Evolutionary conservation across 306 rosid genomes (phyloP).

Genomic region (Corylus heterophylla): DNA sequence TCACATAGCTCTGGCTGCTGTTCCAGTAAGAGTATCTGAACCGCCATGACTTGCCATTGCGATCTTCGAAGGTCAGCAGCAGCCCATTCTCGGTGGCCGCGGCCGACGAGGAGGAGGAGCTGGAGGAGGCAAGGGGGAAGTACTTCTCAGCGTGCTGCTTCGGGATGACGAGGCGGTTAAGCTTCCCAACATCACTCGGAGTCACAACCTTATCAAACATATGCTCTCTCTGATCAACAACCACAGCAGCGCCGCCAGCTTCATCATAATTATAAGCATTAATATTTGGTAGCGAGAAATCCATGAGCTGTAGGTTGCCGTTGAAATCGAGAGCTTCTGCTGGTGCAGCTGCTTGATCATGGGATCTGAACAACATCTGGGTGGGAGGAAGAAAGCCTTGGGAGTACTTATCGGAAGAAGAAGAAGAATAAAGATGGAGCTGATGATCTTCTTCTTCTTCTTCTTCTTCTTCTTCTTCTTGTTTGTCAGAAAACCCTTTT

Average conservation of each 20-base stretch:
- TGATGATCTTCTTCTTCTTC: slow-evolving; percentile 27
- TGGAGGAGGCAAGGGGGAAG: slow-evolving; percentile 66
- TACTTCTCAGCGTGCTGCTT: slow-evolving; percentile 82
- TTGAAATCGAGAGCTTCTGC: slow-evolving; percentile 32
- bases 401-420: slow-evolving; percentile 29
- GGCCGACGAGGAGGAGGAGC: slow-evolving; percentile 24
- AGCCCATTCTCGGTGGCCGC: slow-evolving; percentile 74
- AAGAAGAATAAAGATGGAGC: slow-evolving; percentile 24
- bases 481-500: slow-evolving; percentile 42
- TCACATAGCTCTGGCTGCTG: slow-evolving; percentile 92
- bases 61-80: slow-evolving; percentile 67
- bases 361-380: slow-evolving; percentile 19
- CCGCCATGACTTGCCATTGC: slow-evolving; percentile 73
- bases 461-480: slow-evolving; percentile 48
- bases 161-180: slow-evolving; percentile 82
- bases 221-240: slow-evolving; percentile 48
- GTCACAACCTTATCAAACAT: slow-evolving; percentile 89
- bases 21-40: slow-evolving; percentile 93
- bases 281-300: slow-evolving; percentile 38
- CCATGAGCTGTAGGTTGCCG: slow-evolving; percentile 42
- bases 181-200: slow-evolving; percentile 91
- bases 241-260: neutral
- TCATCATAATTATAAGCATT: neutral
- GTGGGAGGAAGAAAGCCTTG: slow-evolving; percentile 9
- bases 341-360: slow-evolving; percentile 39